Evolutionary conservation across 495 filamentous ascomycete species (phyloP).

Genomic region (Cercophora scortea): DNA sequence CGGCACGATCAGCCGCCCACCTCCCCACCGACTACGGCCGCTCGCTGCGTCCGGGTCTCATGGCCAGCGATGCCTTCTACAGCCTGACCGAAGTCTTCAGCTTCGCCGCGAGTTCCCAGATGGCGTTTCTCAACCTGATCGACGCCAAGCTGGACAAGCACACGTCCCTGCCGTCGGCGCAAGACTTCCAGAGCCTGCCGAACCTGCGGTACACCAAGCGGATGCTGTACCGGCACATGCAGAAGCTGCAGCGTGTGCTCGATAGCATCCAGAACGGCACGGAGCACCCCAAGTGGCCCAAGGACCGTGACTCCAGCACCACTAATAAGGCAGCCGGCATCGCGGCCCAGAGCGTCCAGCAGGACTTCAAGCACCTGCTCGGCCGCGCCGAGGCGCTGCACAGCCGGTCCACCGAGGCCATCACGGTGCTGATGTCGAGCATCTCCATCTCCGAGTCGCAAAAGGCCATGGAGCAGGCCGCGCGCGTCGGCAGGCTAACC

Average conservation of each 20-base stretch:
- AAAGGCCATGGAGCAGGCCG: constrained; percentile 20
- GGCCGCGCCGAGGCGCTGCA: constrained; percentile 6
- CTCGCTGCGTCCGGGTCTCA: constrained; percentile 5
- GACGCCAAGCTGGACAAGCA: constrained; percentile 9
- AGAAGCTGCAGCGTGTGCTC: constrained; percentile 13
- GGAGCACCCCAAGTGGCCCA: too few relatives aligned
- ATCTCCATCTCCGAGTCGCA: constrained; percentile 20
- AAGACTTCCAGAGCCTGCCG: neutral
- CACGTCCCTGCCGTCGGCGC: neutral
- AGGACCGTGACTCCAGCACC: too few relatives aligned
- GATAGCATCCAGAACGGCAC: too few relatives aligned
- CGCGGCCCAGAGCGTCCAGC: too few relatives aligned
- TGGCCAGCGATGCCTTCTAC: constrained; percentile 20
- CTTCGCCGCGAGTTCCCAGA: constrained; percentile 13
- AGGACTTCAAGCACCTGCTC: constrained; percentile 1
- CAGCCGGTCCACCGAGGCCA: constrained; percentile 10
- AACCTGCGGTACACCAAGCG: constrained; percentile 9
- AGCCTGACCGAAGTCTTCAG: constrained; percentile 17
- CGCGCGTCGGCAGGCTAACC: constrained; percentile 18
- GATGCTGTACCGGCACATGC: constrained; percentile 18
- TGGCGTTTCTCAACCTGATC: constrained; percentile 22
- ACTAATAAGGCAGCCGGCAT: too few relatives aligned
- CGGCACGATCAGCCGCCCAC: too few relatives aligned
- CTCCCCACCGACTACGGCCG: too few relatives aligned
- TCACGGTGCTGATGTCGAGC: constrained; percentile 17